Conservation (phyloP, 1,284 basidiomycete species). For the Blastosporella zonata region DNA sequence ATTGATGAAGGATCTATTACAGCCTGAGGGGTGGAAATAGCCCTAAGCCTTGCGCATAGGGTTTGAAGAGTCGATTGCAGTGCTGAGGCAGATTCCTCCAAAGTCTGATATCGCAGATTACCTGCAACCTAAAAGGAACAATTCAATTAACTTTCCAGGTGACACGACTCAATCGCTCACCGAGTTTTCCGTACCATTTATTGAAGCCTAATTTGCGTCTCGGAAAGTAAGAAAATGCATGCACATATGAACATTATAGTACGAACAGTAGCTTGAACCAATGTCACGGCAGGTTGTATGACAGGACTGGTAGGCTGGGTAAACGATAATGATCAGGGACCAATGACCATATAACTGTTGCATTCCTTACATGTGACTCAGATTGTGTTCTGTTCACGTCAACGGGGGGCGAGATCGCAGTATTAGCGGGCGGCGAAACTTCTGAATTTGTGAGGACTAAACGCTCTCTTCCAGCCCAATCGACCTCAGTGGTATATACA, state of each 20-base stretch:
- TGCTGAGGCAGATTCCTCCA: slow-evolving; percentile 30
- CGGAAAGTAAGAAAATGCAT: background rate
- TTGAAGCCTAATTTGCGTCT: slow-evolving; percentile 7
- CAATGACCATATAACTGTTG: background rate
- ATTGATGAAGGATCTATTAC: slow-evolving; percentile 50
- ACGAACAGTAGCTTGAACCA: slow-evolving; percentile 3
- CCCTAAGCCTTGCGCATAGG: slow-evolving; percentile 51
- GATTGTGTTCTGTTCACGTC: background rate
- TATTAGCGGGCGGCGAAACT: background rate
- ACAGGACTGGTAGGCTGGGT: background rate
- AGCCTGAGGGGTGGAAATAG: slow-evolving; percentile 36
- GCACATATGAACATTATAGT: background rate
- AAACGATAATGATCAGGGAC: background rate
- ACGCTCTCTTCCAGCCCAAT: slow-evolving; percentile 47
- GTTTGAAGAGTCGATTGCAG: slow-evolving; percentile 52
- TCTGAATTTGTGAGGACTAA: slow-evolving; percentile 35
- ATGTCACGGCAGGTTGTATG: background rate
- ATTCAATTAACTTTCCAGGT: background rate
- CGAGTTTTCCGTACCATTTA: background rate
- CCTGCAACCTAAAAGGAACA: slow-evolving; percentile 7
- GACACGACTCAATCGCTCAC: background rate
- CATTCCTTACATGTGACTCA: slow-evolving; percentile 12
- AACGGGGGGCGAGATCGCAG: background rate
- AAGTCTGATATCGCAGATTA: slow-evolving; percentile 2
- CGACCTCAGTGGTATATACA: slow-evolving; percentile 55